Percentiles rank a stretch among this genome's conserved stretches.
Evolutionary conservation across 1,284 basidiomycete species (phyloP).

Genomic region (Sanguinoderma infundibulare): DNA sequence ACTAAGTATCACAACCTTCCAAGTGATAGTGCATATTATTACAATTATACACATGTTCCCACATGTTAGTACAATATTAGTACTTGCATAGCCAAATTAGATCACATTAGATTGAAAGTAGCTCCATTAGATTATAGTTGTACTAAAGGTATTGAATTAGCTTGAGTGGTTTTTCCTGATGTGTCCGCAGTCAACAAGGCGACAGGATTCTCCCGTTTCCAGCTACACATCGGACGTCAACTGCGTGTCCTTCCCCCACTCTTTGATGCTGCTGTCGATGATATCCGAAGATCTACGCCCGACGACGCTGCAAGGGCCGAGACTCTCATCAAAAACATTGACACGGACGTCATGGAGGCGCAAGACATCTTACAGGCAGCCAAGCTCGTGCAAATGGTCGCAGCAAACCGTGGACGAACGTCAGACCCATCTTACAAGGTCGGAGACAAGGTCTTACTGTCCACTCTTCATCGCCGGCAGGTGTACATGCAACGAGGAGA

Average conservation of each 20-base stretch:
- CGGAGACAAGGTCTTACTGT: constrained; percentile 36
- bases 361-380: constrained; percentile 23
- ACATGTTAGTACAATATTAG: no score
- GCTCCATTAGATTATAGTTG: no score
- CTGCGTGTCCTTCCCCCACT: constrained; percentile 34
- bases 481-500: constrained; percentile 33
- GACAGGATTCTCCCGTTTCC: constrained; percentile 42
- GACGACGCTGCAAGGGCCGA: not conserved
- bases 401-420: constrained; percentile 22
- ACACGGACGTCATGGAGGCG: constrained; percentile 19
- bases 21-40: no score
- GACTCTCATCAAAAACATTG: not conserved
- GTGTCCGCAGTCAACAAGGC: constrained; percentile 41
- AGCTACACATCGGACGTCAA: constrained; percentile 31
- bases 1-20: no score
- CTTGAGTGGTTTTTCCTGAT: constrained; percentile 41
- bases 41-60: no score
- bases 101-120: no score
- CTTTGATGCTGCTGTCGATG: not conserved
- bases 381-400: no score
- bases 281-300: constrained; percentile 1
- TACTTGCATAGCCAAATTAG: no score
- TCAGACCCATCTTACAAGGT: constrained; percentile 3
- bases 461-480: constrained; percentile 29
- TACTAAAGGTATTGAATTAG: no score